Evolutionary conservation across 163 green algal genomes (phyloP).

Genomic region (Scenedesmus sp.): DNA sequence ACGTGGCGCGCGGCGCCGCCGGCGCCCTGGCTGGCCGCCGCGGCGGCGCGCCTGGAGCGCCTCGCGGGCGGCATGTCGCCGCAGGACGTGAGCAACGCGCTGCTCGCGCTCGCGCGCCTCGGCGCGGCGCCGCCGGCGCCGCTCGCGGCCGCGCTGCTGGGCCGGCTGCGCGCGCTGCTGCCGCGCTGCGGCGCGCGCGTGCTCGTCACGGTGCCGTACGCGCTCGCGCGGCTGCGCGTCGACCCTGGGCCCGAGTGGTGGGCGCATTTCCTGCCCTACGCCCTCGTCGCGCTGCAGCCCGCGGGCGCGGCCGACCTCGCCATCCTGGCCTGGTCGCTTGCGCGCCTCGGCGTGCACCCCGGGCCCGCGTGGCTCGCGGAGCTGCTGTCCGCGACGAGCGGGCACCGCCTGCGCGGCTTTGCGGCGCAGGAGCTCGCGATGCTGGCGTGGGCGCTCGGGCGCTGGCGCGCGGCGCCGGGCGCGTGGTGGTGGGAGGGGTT

Average conservation of each 20-base stretch:
- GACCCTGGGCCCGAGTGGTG: slow-evolving; percentile 3
- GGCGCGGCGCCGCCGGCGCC: neutral
- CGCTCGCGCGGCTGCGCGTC: neutral
- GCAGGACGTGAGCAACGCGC: neutral
- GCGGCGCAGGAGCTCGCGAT: slow-evolving; percentile 18
- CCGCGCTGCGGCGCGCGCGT: neutral
- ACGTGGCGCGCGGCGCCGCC: neutral
- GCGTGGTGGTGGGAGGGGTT: slow-evolving; percentile 19
- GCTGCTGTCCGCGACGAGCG: slow-evolving; percentile 1
- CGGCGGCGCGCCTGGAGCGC: neutral
- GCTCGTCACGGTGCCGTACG: slow-evolving; percentile 12
- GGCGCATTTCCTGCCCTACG: slow-evolving; percentile 11
- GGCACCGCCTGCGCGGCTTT: neutral
- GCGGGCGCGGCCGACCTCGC: neutral
- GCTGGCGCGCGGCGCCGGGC: neutral
- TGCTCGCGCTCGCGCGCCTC: slow-evolving; percentile 18
- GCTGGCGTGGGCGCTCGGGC: slow-evolving; percentile 14
- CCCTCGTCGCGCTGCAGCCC: neutral
- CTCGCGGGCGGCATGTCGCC: neutral
- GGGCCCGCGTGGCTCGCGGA: neutral
- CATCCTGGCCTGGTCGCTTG: slow-evolving; percentile 8
- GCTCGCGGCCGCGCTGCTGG: slow-evolving; percentile 1
- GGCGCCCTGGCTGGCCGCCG: neutral
- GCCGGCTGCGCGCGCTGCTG: neutral
- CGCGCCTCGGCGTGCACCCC: neutral